Conservation (phyloP, 2,329 filamentous ascomycete genomes). For the Colletotrichum shisoi region DNA sequence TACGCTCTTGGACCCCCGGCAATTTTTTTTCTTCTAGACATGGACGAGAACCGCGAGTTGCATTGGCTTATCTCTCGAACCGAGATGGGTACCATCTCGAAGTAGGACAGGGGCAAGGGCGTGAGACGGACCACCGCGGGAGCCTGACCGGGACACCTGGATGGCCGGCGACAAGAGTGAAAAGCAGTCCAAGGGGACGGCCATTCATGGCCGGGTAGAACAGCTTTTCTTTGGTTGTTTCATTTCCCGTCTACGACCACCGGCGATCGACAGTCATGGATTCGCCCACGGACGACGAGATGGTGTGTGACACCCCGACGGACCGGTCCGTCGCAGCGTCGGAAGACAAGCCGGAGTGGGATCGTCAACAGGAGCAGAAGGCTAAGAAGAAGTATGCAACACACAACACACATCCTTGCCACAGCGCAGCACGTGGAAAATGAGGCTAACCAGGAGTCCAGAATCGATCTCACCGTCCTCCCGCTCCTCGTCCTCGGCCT, state of each 20-base stretch:
- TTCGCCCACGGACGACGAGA: conserved; percentile 14
- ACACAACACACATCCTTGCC: neutral
- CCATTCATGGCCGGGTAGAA: neutral
- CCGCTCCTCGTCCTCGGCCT: conserved; percentile 59
- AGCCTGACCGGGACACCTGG: conserved; percentile 13
- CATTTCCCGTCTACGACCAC: neutral
- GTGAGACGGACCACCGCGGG: neutral
- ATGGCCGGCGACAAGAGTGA: conserved; percentile 13
- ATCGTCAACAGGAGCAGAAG: conserved; percentile 33
- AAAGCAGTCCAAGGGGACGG: conserved; percentile 1
- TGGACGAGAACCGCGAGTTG: neutral
- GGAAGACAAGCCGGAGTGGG: conserved; percentile 36
- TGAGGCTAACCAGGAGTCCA: conserved; percentile 41
- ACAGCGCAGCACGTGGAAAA: no score
- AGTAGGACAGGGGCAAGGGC: neutral
- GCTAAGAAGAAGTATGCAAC: conserved; percentile 40
- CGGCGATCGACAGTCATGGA: conserved; percentile 18
- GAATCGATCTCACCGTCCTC: conserved; percentile 57
- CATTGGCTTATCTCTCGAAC: neutral
- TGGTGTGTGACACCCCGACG: conserved; percentile 30
- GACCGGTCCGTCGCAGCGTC: conserved; percentile 31
- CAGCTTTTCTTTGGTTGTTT: neutral
- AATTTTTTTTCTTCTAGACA: neutral
- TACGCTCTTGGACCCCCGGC: conserved; percentile 15
- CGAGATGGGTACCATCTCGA: conserved; percentile 5